Evolutionary conservation across 2,329 filamentous ascomycete genomes (phyloP).

Genomic region (Penicillium glabrum): DNA sequence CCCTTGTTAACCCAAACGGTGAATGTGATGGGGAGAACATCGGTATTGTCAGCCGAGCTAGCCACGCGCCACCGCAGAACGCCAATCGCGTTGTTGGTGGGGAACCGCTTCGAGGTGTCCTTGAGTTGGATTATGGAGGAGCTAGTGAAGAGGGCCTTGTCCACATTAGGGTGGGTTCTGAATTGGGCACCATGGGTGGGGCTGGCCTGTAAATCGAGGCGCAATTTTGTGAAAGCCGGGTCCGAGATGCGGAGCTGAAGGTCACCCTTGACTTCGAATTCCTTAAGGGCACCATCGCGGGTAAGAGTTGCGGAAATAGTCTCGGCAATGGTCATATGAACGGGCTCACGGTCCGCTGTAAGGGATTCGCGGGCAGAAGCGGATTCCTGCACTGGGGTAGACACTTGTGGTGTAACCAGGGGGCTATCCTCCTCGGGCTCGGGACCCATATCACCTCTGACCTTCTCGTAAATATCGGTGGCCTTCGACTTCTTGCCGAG

Average conservation of each 20-base stretch:
- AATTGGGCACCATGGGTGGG: conserved; percentile 84
- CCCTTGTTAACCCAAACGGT: conserved; percentile 97
- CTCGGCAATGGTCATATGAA: conserved; percentile 86
- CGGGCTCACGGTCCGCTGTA: conserved; percentile 74
- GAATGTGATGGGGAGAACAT: conserved; percentile 87
- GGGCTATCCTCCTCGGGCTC: conserved; percentile 74
- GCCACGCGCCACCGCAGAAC: conserved; percentile 87
- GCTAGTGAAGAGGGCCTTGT: conserved; percentile 81
- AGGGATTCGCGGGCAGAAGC: conserved; percentile 61
- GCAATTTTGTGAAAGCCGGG: conserved; percentile 84
- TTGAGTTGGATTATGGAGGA: conserved; percentile 85
- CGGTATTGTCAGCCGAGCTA: conserved; percentile 75
- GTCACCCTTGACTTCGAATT: conserved; percentile 87
- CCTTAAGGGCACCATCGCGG: conserved; percentile 81
- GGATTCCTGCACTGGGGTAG: conserved; percentile 52
- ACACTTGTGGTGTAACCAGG: conserved; percentile 62
- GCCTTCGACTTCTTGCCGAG: conserved; percentile 98
- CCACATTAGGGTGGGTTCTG: conserved; percentile 94
- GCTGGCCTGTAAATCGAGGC: conserved; percentile 74
- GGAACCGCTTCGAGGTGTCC: conserved; percentile 85
- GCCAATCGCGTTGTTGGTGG: conserved; percentile 88
- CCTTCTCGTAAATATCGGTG: conserved; percentile 94
- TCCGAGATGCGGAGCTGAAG: conserved; percentile 89
- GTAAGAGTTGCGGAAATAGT: conserved; percentile 87
- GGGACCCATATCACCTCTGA: conserved; percentile 85